Percentiles rank a stretch among this genome's conserved stretches.
These are phyloP conservation scores for Apiosordaria backusii DNA, from an alignment of 495 filamentous ascomycete species.

Conservation along the genomic window DNA sequence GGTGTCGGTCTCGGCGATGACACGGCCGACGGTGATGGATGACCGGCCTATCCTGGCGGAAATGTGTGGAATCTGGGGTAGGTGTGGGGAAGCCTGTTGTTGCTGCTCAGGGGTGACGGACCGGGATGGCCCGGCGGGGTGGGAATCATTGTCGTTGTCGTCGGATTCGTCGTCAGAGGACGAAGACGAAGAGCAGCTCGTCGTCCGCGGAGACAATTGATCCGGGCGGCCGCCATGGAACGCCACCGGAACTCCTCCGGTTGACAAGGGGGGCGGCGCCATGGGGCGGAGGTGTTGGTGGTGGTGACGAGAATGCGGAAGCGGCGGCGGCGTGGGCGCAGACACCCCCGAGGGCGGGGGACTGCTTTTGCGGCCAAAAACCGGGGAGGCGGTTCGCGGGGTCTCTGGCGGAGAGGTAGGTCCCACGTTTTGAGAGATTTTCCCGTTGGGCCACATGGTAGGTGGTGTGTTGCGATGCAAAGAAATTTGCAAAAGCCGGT, in stretches of 20 bases:
- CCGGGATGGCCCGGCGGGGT: conserved; percentile 30
- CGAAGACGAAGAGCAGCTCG: conserved; percentile 35
- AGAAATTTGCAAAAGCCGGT: conserved; percentile 13
- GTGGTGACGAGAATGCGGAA: background rate
- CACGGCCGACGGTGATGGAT: conserved; percentile 11
- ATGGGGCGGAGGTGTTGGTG: conserved; percentile 29
- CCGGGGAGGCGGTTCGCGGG: conserved; percentile 44
- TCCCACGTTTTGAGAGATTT: conserved; percentile 44
- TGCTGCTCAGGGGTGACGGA: conserved; percentile 33
- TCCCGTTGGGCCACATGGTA: conserved; percentile 39
- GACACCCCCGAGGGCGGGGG: conserved; percentile 25
- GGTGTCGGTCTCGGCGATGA: conserved; percentile 16
- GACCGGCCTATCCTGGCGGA: conserved; percentile 28
- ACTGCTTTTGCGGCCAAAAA: conserved; percentile 35
- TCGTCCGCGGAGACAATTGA: conserved; percentile 51
- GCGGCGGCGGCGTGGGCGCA: conserved; percentile 17
- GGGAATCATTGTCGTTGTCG: conserved; percentile 30
- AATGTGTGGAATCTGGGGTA: conserved; percentile 19
- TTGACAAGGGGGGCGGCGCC: conserved; percentile 31
- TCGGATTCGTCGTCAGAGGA: conserved; percentile 36
- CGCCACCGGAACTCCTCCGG: conserved; percentile 37
- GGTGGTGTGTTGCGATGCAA: conserved; percentile 35
- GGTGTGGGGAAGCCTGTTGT: conserved; percentile 23
- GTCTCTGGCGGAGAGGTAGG: conserved; percentile 55
- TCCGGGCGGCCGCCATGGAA: conserved; percentile 40